These are phyloP conservation scores for Tetradesmus lagerheimii DNA, from an alignment of 139 green algal genomes.

Conservation along the genomic window DNA sequence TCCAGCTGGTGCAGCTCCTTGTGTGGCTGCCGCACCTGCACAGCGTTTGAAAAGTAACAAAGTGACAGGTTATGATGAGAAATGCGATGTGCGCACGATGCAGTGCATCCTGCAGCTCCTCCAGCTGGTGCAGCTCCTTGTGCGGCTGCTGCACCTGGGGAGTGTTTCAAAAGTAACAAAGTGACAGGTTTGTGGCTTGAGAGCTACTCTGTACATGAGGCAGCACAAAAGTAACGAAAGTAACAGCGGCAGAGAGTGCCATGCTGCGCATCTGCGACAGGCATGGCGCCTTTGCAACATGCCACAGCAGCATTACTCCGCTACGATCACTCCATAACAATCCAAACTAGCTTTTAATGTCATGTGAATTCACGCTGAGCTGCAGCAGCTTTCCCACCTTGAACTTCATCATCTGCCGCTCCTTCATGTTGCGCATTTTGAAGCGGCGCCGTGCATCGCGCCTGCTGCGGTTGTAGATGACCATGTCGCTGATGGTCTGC, in stretches of 20 bases:
- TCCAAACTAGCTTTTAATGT: no score
- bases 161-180: no score
- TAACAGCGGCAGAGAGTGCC: no score
- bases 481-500: conserved; percentile 28
- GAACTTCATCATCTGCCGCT: conserved; percentile 25
- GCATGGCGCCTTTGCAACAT: no score
- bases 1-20: neutral
- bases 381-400: no score
- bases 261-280: no score
- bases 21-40: neutral
- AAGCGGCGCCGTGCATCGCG: conserved; percentile 16
- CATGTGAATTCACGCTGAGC: no score
- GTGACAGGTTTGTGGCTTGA: no score
- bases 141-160: conserved; percentile 14
- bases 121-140: conserved; percentile 20
- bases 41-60: no score
- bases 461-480: conserved; percentile 37
- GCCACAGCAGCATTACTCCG: no score
- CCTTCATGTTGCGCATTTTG: neutral
- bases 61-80: neutral
- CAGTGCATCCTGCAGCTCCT: neutral
- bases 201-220: no score
- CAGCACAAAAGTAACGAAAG: no score
- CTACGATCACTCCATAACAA: neutral
- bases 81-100: neutral